A percentile compares a stretch with the other conserved stretches of the same genome.
Evolutionary conservation across 1,139 yeast species (phyloP).

Genomic region (Saccharomyces hybrid): DNA sequence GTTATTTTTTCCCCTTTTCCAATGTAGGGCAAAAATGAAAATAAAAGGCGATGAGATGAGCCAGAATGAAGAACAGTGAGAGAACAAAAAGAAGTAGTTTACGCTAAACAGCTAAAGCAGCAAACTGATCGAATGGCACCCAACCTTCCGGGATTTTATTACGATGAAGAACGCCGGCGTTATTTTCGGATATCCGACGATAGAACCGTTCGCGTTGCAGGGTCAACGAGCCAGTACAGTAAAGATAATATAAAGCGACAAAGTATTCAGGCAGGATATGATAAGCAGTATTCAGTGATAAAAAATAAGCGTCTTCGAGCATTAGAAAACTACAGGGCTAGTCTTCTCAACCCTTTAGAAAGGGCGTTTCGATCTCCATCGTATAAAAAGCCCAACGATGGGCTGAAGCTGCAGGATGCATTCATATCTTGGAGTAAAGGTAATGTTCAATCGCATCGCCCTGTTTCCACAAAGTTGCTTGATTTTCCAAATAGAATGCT

Average conservation of each 20-base stretch:
- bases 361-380: background rate
- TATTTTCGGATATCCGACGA: slow-evolving; percentile 36
- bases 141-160: slow-evolving; percentile 43
- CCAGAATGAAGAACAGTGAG: background rate
- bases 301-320: background rate
- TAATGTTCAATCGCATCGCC: background rate
- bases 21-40: background rate
- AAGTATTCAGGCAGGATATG: background rate
- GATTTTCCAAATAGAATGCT: background rate
- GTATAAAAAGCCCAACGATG: background rate
- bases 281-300: background rate
- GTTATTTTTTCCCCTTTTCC: background rate
- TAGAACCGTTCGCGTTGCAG: background rate
- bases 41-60: background rate
- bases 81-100: background rate
- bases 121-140: slow-evolving; percentile 5
- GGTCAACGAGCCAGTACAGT: background rate
- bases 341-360: background rate
- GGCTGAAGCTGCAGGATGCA: background rate
- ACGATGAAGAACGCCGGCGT: slow-evolving; percentile 37
- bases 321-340: background rate
- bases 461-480: background rate
- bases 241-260: background rate
- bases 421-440: background rate
- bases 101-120: background rate